Base-by-base conservation (phyloP, 2,329 filamentous ascomycete genomes). In the Penicillium sp. region DNA sequence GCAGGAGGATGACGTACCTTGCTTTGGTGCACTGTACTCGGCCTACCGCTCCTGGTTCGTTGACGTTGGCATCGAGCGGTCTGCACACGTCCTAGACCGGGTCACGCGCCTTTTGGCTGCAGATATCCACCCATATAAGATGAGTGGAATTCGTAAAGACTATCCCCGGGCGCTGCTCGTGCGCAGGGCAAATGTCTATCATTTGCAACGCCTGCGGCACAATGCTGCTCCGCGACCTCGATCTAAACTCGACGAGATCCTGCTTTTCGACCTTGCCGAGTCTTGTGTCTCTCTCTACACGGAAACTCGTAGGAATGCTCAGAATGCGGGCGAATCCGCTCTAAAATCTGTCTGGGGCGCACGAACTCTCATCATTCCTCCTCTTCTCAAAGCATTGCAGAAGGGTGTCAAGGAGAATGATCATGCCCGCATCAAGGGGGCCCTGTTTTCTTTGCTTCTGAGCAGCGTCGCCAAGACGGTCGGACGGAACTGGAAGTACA, bases 21-120 rank as follows among this genome's bases (percentile, higher is more conserved):
- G 93, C 77, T 99, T 99, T 78, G 97, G 93, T 26, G 88, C 93
- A 0, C 79, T 99, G 2, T 99, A 97, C 77, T 90, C 90, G 25
- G 92, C 94, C 1, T 99, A 97, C 75, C 85, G 92, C 46, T 95
- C 92, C 8, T 99, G 93, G 93, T 98, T 99, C 70, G 93, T 96
- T 1, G 95, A 99, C 71, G 93, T 99, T 43, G 95, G 96, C 19
- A 96, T 97, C 62, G 95, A 99, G 78, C 86, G 94, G 61, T 97
- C 94, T 19, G 94, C 95, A 0, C 95, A 97, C 74, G 91, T 96
- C 1, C 82, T 98, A 10, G 95, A 99, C 74, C 85, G 95, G 22
- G 89, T 98, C 14, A 87, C 90, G 4, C 87, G 93, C 56, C 84
- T 99, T 0, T 90, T 97, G 73, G 88, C 89, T 69, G 89, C 92